Base-by-base conservation (phyloP, 176 grass and related monocot genomes). In the Lolium rigidum region DNA sequence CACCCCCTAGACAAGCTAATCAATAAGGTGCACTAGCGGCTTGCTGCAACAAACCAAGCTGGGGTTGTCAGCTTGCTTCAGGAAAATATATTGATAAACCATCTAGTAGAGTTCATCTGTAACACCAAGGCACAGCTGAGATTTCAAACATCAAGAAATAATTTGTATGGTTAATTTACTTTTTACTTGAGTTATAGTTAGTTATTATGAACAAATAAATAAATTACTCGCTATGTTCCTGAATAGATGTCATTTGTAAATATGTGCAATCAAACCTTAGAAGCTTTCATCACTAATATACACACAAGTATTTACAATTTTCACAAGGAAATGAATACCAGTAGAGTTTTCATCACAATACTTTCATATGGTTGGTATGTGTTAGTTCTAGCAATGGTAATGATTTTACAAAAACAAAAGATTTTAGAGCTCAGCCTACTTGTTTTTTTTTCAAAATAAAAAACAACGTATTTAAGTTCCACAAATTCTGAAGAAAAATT, bases 21-120 rank as follows among this genome's bases (percentile, higher is more conserved):
- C 37, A 28, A 37, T 57, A 50, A 84, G 6, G 25, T 12, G 49
- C 48, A 73, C 10, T 65, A 3, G 86, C 2, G 44, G 38, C 6
- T 59, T 85, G 35, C 17, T 48, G 79, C 62, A 81, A 69, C n/a
- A 86, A 51, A 54, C 22, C 25, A 18, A n/a, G 68, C 65, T 15
- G 13, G 18, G 63, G 25, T 56, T 46, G 9, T 26, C 0, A 87
- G 46, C 50, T 76, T 87, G 70, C 1, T 43, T 21, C 5, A 46
- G 16, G 18, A 57, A 21, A 47, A 46, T 65, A 37, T 48, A 24
- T 52, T n/a, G n/a, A 35, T 28, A 65, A 18, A 47, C 47, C 3
- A 5, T 28, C 0, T 74, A 54, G 11, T 20, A 84, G 4, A 63
- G 9, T 41, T 61, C 77, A 80, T 63, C 1, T 28, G 13, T 24